These are phyloP conservation scores for Podospora conica DNA, from an alignment of 495 filamentous ascomycete genomes.

Conservation along the genomic window DNA sequence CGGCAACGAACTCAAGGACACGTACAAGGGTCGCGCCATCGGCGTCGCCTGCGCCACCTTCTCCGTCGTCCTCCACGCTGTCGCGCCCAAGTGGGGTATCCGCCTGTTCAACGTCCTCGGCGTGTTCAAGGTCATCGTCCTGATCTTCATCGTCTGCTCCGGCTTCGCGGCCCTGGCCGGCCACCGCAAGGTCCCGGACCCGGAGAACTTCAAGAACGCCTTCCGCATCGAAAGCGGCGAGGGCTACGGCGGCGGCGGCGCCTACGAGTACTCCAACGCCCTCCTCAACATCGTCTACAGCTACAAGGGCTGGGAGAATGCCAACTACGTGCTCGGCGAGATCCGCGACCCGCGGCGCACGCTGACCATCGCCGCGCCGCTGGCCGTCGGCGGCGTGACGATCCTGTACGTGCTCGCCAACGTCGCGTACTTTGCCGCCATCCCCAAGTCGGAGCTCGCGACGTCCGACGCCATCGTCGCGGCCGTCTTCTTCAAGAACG, in stretches of 20 bases:
- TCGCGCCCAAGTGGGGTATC: conserved; percentile 56
- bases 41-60: conserved; percentile 49
- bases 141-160: conserved; percentile 57
- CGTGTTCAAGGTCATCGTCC: conserved; percentile 57
- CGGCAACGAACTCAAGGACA: conserved; percentile 42
- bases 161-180: conserved; percentile 40
- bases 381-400: conserved; percentile 51
- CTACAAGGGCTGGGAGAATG: conserved; percentile 42
- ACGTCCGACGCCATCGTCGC: conserved; percentile 40
- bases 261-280: conserved; percentile 39
- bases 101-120: conserved; percentile 58
- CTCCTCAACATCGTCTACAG: conserved; percentile 47
- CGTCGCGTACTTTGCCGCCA: conserved; percentile 51
- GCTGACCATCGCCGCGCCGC: conserved; percentile 53
- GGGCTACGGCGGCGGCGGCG: conserved; percentile 31
- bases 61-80: conserved; percentile 52
- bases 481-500: conserved; percentile 43
- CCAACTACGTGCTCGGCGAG: conserved; percentile 51
- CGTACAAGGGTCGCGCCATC: conserved; percentile 56
- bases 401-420: conserved; percentile 60
- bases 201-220: conserved; percentile 31
- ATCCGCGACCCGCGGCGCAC: conserved; percentile 56
- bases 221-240: conserved; percentile 25
- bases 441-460: conserved; percentile 44
- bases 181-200: conserved; percentile 12